Percentiles rank a stretch among this genome's conserved stretches.
These are phyloP conservation scores for Corylus avellana DNA, from an alignment of 306 rosid species.

Conservation along the genomic window DNA sequence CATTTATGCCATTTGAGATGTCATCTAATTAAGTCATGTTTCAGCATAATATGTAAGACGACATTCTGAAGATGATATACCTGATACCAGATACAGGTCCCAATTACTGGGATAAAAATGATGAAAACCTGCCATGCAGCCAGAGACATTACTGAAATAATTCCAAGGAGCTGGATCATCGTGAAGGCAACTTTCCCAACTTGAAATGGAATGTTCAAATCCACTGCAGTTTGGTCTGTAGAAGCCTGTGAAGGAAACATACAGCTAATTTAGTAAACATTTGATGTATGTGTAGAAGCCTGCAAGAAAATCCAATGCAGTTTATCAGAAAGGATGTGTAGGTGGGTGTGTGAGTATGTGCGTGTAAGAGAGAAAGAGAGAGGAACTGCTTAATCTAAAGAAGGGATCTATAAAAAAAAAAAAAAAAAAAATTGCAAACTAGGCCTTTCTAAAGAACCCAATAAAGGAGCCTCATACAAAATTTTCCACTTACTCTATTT, in stretches of 20 bases:
- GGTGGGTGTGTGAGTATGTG: background rate
- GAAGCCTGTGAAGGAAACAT: conserved; percentile 58
- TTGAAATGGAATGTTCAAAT: conserved; percentile 46
- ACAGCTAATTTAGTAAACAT: background rate
- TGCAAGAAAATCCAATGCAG: no score
- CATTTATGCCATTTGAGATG: background rate
- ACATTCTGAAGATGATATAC: conserved; percentile 34
- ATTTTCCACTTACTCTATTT: conserved; percentile 57
- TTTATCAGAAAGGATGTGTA: background rate
- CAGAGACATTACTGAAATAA: conserved; percentile 77
- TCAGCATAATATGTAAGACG: conserved; percentile 2
- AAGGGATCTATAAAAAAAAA: background rate
- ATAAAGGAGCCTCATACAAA: background rate
- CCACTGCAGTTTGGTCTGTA: conserved; percentile 74
- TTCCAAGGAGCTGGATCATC: conserved; percentile 63
- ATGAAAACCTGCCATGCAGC: conserved; percentile 86
- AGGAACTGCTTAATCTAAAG: background rate
- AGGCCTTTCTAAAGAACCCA: background rate
- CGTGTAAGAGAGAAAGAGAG: background rate
- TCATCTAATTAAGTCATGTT: background rate
- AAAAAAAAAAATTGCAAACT: background rate
- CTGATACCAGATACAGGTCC: conserved; percentile 69
- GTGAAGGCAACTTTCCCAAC: conserved; percentile 49
- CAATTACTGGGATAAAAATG: conserved; percentile 66
- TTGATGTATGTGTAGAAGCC: no score